Evolutionary conservation across 345 rosid species (phyloP), one percentile per base, ranked within the genome.

Genomic region (Camelina sativa): DNA sequence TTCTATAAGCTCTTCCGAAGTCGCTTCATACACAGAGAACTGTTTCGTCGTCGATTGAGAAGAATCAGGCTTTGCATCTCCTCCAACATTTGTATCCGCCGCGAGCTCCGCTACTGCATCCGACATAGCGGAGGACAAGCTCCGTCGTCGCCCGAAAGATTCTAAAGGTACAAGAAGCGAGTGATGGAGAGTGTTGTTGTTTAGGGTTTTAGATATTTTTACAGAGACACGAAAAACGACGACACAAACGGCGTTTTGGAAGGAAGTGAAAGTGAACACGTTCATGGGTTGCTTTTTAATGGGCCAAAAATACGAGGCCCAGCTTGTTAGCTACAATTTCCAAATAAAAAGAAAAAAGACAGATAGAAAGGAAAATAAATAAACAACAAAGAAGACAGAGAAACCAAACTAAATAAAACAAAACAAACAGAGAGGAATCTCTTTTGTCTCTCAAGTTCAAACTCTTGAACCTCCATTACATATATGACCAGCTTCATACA

Each of bases 1-100:
- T 63, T 92, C 93, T 20, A 88, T 84, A 7, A 94, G 94, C 83
- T 90, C 88, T 70, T 89, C 92, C 13, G 92, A 81, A 1, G 84
- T 79, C 41, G 62, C 84, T 48, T 61, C 80, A 4, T 46, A 72
- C 28, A 79, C 69, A 58, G 79, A 80, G 54, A 65, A 78, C 12
- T 80, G 72, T 72, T 78, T 79, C 23, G 82, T 77, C 23, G 82
- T 75, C 13, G 77, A 19, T 25, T 63, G 2, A 22, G 23, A 22
- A 22, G 23, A 22, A 22, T 22, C 23, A 13, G 28, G 20, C 25
- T 48, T 67, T 3, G 11, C 69, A 68, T 60, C 50, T 68, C 63
- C 74, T 60, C 60, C 60, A 10, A 28, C 16, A 67, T 16, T 50
- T 8, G n/a, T 25, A 17, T 20, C 72, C 20, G 11, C 50, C 72